Evolutionary conservation across 768 basidiomycete genomes (phyloP), one percentile per base, ranked within the genome.

Genomic region (Cystofilobasidium ferigula): DNA sequence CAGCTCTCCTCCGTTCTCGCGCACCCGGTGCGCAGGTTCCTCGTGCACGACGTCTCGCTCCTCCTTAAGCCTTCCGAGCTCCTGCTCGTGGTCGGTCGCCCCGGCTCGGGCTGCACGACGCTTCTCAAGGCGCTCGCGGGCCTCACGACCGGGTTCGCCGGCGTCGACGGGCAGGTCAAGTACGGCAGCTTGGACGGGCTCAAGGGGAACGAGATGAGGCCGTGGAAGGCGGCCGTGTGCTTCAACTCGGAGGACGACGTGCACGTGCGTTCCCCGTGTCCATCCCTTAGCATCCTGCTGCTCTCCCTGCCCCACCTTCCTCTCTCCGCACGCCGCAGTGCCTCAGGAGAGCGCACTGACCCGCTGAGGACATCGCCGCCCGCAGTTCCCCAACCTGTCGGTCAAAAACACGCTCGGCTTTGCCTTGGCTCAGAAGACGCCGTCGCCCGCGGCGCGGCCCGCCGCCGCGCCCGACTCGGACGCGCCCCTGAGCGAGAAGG

Each of bases 221-320:
- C 48, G 34, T 69, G 53, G 42, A 42, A 43, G 26, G 59, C 35
- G 3, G 61, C 61, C n/a, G 64, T 69, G 28, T 54, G 65, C 43
- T 69, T 69, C 64, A 69, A 69, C 61, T 36, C 36, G 30, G 69
- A 69, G 61, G 69, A 69, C 24, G 69, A 69, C 36, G 43, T 65
- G 20, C 61, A 69, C 30, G 60, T 61, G 38, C n/a, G 58, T 60
- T 48, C 40, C 35, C 34, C 45, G 22, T 20, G 38, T 24, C 32
- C 5, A 0, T 24, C 4, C 5, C 13, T 36, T 10, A 20, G 43
- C 22, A 18, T n/a, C 45, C 20, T 36, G 1, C 16, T 28, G 1
- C 14, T 32, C 38, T 6, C 5, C 30, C 58, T 20, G 22, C 32
- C 32, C 32, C 9, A 34, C 35, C 20, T 13, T 38, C 36, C 13